Base-by-base conservation (phyloP, 768 basidiomycete species). In the Russula brevipes region DNA sequence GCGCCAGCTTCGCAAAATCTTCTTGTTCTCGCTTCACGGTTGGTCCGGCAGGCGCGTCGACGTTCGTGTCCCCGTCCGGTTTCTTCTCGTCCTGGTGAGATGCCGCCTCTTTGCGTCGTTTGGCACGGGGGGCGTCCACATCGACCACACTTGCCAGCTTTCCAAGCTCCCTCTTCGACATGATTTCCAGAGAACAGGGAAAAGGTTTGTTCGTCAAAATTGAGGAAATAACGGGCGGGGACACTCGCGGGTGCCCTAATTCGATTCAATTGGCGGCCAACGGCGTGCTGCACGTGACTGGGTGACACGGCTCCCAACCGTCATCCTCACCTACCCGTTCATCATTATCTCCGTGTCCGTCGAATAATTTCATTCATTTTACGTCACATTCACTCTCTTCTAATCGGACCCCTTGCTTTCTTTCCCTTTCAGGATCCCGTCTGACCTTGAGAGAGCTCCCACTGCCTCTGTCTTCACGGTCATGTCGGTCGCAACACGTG, bases 151-250 rank as follows among this genome's bases (percentile, higher is more conserved):
- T 70, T 68, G 76, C 69, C 59, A 76, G 64, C 68, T 64, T 71
- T 39, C 69, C 79, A 60, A 81, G 74, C 72, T 83, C 82, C 72
- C 82, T 75, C 77, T 83, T 83, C 72, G 76, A 78, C 82, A 81
- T 76, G 46, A 54, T 55, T 47, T 45, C 46, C 35, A 44, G 58
- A 44, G 53, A 54, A 54, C 6, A 56, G 53, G 16, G 35, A 64
- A 64, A 38, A 24, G 30, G 7, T 44, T 59, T 33, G 51, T 45
- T 49, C 31, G 36, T 41, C 17, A 42, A 42, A 50, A 52, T 33
- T 49, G 63, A 33, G 58, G 58, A 47, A 60, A 50, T 41, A 61
- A 42, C 24, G 17, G 24, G 45, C 31, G 60, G 24, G 52, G 53
- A 50, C 41, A 44, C 58, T 42, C 35, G 41, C 63, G 47, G 46